Evolutionary conservation across 2,329 filamentous ascomycete species (phyloP).

Genomic region (Verticillium klebahnii): DNA sequence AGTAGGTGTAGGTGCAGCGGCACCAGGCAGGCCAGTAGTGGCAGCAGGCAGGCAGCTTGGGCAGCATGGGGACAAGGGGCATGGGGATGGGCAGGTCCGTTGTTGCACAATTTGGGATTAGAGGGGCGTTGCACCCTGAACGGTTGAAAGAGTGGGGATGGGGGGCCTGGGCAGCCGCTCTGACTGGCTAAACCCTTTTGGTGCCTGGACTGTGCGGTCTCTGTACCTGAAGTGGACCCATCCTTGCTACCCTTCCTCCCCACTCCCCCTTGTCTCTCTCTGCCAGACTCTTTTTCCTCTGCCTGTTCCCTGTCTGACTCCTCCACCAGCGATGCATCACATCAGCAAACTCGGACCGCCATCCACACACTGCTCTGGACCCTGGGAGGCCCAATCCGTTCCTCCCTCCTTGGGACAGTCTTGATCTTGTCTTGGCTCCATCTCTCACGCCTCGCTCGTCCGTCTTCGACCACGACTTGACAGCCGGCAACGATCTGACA

Average conservation of each 20-base stretch:
- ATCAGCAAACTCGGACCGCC: neutral
- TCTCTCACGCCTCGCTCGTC: neutral
- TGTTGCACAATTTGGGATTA: neutral
- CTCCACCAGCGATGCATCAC: neutral
- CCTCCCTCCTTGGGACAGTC: neutral
- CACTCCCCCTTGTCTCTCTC: neutral
- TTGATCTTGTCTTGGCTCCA: neutral
- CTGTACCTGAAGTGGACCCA: neutral
- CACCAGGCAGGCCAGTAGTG: neutral
- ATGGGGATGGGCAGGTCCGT: neutral
- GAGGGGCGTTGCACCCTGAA: neutral
- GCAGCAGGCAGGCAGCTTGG: neutral
- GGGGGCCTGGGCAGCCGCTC: neutral
- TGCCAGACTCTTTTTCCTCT: neutral
- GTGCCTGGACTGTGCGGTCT: neutral
- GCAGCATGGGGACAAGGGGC: neutral
- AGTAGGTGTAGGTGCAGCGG: neutral
- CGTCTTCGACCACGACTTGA: neutral
- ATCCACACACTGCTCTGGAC: neutral
- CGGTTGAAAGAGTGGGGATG: neutral
- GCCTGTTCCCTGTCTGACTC: neutral
- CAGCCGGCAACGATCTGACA: neutral
- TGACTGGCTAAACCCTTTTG: neutral
- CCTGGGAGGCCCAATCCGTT: neutral
- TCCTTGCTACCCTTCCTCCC: neutral